Evolutionary conservation across 352 stramenopile species (phyloP).

Genomic region (Stramenopiles sp.): DNA sequence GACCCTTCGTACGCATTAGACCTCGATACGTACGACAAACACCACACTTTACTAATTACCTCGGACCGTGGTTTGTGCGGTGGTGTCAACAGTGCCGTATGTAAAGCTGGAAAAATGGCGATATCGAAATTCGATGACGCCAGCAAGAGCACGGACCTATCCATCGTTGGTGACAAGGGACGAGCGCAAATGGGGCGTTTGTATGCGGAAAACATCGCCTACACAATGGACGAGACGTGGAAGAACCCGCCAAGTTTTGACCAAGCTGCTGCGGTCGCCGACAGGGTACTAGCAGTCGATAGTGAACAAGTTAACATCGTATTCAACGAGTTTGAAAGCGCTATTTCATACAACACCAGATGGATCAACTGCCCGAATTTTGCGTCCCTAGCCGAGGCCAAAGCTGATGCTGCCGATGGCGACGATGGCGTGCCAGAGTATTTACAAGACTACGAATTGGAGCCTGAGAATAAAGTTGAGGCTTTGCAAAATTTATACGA

Average conservation of each 20-base stretch:
- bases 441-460: conserved; percentile 83
- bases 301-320: conserved; percentile 81
- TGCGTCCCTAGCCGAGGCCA: conserved; percentile 33
- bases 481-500: conserved; percentile 88
- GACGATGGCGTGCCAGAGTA: conserved; percentile 27
- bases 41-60: conserved; percentile 79
- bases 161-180: conserved; percentile 89
- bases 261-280: conserved; percentile 66
- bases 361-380: conserved; percentile 42
- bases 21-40: conserved; percentile 48
- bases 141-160: conserved; percentile 54
- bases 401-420: no score
- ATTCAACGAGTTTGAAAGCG: conserved; percentile 92
- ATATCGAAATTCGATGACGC: conserved; percentile 38
- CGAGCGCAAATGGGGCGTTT: conserved; percentile 70
- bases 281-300: conserved; percentile 51
- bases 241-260: conserved; percentile 61
- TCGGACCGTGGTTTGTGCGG: conserved; percentile 96
- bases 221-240: conserved; percentile 39
- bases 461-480: conserved; percentile 85
- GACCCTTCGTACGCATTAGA: background rate
- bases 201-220: conserved; percentile 38
- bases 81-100: conserved; percentile 89
- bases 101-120: conserved; percentile 60
- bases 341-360: conserved; percentile 78